Evolutionary conservation across 805 yeast species (phyloP).

Genomic region (Candida corydali): DNA sequence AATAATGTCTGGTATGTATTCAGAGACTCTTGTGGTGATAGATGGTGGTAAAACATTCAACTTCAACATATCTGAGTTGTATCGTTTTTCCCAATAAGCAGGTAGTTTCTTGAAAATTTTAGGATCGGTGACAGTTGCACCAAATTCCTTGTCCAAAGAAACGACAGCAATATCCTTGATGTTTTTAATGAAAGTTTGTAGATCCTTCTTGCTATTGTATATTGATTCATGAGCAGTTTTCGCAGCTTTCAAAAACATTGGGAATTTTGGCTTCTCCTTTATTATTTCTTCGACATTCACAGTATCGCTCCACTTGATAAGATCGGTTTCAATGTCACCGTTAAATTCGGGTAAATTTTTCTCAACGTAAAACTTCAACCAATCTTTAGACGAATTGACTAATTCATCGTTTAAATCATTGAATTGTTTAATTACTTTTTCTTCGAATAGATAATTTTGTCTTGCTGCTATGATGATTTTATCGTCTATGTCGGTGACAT

Average conservation of each 20-base stretch:
- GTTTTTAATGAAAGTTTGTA: constrained; percentile 39
- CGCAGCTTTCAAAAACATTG: constrained; percentile 75
- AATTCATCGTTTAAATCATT: constrained; percentile 32
- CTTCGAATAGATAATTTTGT: constrained; percentile 74
- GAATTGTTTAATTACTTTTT: constrained; percentile 37
- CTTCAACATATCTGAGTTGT: constrained; percentile 77
- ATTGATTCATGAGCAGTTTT: constrained; percentile 47
- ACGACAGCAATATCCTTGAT: constrained; percentile 79
- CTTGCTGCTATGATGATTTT: constrained; percentile 94
- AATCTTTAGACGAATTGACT: constrained; percentile 32
- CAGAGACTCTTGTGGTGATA: constrained; percentile 90
- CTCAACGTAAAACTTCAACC: constrained; percentile 46
- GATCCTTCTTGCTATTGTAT: constrained; percentile 13
- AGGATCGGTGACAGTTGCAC: constrained; percentile 79
- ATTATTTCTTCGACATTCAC: constrained; percentile 51
- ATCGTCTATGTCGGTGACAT: constrained; percentile 98
- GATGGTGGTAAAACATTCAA: constrained; percentile 83
- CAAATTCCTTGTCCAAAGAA: constrained; percentile 64
- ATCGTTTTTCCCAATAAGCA: constrained; percentile 84
- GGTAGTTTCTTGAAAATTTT: constrained; percentile 77
- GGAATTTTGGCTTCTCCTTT: constrained; percentile 69
- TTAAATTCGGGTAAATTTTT: constrained; percentile 51
- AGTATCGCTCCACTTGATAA: constrained; percentile 47
- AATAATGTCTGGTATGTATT: constrained; percentile 90
- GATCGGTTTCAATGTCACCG: constrained; percentile 28